These are phyloP conservation scores for Cutaneotrichosporon sp. DNA, from an alignment of 1,284 basidiomycete genomes.

Conservation along the genomic window DNA sequence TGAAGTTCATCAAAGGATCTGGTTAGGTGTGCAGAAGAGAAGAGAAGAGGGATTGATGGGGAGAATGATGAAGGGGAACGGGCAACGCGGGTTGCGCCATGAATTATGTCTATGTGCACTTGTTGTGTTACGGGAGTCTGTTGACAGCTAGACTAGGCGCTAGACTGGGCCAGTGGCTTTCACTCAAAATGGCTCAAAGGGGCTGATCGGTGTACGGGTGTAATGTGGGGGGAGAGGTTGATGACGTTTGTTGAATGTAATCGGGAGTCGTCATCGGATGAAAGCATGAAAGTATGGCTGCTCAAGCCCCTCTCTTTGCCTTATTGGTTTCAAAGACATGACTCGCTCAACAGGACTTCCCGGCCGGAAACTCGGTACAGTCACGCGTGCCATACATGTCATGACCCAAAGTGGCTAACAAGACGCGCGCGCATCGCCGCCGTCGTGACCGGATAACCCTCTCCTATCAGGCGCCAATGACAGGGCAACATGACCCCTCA, in stretches of 20 bases:
- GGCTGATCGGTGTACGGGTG: background rate
- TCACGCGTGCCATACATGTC: background rate
- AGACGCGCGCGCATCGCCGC: background rate
- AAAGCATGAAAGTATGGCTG: no score
- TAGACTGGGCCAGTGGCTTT: background rate
- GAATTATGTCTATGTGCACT: background rate
- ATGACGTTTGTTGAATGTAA: background rate
- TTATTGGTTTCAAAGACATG: no score
- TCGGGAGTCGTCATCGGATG: background rate
- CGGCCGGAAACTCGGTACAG: background rate
- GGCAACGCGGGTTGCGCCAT: background rate
- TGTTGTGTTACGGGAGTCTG: background rate
- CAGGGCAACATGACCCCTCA: background rate
- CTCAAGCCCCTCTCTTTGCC: no score
- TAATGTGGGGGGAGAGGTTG: background rate
- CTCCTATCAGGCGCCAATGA: background rate
- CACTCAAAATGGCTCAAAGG: no score
- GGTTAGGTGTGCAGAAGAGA: background rate
- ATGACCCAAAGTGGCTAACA: background rate
- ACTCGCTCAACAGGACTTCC: background rate
- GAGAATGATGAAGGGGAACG: background rate
- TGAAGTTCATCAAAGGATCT: background rate
- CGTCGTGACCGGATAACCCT: background rate
- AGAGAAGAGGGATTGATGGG: background rate
- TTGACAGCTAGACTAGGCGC: background rate